Evolutionary conservation across 306 rosid species (phyloP).

Genomic region (Prosopis cineraria): DNA sequence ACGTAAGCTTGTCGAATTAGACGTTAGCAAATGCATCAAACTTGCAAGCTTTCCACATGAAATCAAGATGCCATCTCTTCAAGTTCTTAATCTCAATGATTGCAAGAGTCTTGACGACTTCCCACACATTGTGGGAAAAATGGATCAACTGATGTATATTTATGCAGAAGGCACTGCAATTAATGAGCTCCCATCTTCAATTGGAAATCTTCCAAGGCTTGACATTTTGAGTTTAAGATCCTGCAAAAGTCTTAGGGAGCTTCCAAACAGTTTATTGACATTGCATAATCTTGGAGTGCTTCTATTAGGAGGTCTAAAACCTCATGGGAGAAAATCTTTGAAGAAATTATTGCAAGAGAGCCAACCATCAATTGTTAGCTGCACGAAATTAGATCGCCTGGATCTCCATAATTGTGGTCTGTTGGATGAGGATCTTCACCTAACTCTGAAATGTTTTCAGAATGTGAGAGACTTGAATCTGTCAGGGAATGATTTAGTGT

Average conservation of each 20-base stretch:
- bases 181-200: not conserved
- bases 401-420: not conserved
- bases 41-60: not conserved
- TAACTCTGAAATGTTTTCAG: not conserved
- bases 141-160: not conserved
- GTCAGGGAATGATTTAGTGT: not conserved
- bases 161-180: not conserved
- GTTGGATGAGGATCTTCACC: conserved; percentile 29
- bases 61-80: not conserved
- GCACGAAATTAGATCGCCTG: not conserved
- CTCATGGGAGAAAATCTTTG: not conserved
- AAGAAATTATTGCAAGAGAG: not conserved
- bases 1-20: not conserved
- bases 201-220: not conserved
- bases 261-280: conserved; percentile 1
- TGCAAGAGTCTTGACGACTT: not conserved
- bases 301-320: not conserved
- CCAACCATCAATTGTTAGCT: not conserved
- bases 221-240: not conserved
- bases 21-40: not conserved
- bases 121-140: not conserved
- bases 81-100: not conserved
- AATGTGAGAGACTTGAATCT: not conserved
- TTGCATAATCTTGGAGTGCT: not conserved
- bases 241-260: not conserved